These are phyloP conservation scores for Sporothrix humicola DNA, from an alignment of 2,329 filamentous ascomycete genomes.

Conservation along the genomic window DNA sequence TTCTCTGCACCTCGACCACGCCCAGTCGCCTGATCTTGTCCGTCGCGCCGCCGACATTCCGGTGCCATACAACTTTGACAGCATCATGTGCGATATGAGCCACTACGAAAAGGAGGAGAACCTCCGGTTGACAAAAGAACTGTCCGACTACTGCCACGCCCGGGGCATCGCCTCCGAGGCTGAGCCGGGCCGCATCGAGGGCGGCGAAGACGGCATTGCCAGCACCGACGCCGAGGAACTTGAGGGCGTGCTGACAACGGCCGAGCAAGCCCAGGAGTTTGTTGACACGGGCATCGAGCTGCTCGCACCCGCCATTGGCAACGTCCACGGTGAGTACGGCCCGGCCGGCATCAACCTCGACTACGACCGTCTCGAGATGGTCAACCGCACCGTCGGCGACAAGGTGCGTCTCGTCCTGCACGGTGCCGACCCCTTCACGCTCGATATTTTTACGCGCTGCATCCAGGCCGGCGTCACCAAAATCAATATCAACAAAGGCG, in stretches of 20 bases:
- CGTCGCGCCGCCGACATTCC: slow-evolving; percentile 63
- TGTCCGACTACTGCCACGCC: slow-evolving; percentile 67
- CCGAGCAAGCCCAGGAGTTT: slow-evolving; percentile 72
- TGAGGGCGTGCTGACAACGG: slow-evolving; percentile 64
- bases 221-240: slow-evolving; percentile 55
- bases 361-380: slow-evolving; percentile 57
- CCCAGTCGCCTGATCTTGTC: slow-evolving; percentile 67
- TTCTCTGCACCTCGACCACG: slow-evolving; percentile 69
- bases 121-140: slow-evolving; percentile 62
- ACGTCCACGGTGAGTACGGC: slow-evolving; percentile 76
- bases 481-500: slow-evolving; percentile 59
- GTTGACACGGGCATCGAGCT: slow-evolving; percentile 74
- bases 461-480: slow-evolving; percentile 55
- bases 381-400: slow-evolving; percentile 53
- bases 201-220: slow-evolving; percentile 73
- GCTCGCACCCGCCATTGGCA: slow-evolving; percentile 76
- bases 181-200: slow-evolving; percentile 64
- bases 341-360: slow-evolving; percentile 68
- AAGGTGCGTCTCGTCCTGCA: slow-evolving; percentile 56
- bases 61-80: slow-evolving; percentile 62
- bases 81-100: slow-evolving; percentile 76
- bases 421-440: slow-evolving; percentile 54
- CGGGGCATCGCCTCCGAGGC: slow-evolving; percentile 70
- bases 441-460: slow-evolving; percentile 53
- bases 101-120: slow-evolving; percentile 74